These are phyloP conservation scores for Santalum album DNA, from an alignment of 164 flowering plant species.

Conservation along the genomic window DNA sequence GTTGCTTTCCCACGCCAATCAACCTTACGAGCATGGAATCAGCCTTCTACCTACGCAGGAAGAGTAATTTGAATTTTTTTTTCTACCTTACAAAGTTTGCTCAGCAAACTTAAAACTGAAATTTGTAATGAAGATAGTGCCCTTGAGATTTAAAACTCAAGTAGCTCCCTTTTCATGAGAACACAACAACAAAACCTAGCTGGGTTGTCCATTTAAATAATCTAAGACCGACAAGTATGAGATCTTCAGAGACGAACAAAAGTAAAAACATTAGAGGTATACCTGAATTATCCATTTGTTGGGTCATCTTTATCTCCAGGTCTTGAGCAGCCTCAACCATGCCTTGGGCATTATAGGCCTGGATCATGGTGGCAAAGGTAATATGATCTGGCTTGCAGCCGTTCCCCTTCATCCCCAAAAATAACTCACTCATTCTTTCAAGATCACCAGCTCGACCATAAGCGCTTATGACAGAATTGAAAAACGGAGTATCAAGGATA, in stretches of 20 bases:
- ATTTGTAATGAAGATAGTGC: too few relatives aligned
- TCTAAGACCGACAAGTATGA: background rate
- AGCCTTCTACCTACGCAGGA: too few relatives aligned
- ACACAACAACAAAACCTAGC: too few relatives aligned
- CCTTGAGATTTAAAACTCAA: too few relatives aligned
- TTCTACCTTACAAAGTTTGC: too few relatives aligned
- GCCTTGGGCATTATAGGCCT: constrained; percentile 51
- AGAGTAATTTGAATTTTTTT: too few relatives aligned
- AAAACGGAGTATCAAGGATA: constrained; percentile 68
- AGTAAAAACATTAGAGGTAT: background rate
- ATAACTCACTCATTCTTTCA: constrained; percentile 43
- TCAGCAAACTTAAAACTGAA: too few relatives aligned
- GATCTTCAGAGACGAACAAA: background rate
- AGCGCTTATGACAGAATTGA: constrained; percentile 69
- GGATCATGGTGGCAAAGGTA: constrained; percentile 69
- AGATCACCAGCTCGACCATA: constrained; percentile 71
- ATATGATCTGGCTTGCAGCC: constrained; percentile 53
- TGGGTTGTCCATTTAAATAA: too few relatives aligned
- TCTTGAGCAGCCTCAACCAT: constrained; percentile 39
- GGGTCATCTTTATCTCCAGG: constrained; percentile 12
- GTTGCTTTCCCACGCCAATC: too few relatives aligned
- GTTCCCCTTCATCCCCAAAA: constrained; percentile 53
- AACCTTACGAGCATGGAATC: too few relatives aligned
- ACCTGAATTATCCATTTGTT: background rate
- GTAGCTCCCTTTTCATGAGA: too few relatives aligned